Evolutionary conservation across 495 filamentous ascomycete genomes (phyloP).

Genomic region (Parmelia sp.): DNA sequence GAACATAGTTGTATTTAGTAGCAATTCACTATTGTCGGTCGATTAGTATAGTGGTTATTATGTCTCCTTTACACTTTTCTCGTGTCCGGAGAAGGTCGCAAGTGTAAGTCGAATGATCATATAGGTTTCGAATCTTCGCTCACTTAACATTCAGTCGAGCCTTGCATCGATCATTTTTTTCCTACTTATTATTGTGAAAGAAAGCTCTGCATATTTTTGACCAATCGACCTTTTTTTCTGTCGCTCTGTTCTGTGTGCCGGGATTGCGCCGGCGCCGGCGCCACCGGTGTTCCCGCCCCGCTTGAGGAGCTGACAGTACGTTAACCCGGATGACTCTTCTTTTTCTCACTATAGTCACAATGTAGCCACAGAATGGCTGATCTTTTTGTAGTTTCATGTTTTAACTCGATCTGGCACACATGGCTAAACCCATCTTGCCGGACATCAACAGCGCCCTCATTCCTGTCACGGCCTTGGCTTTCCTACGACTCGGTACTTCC

Average conservation of each 20-base stretch:
- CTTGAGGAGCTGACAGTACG: background rate
- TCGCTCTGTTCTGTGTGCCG: background rate
- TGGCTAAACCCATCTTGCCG: background rate
- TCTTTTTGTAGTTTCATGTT: background rate
- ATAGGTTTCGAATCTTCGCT: too few species aligned
- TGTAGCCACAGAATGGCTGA: background rate
- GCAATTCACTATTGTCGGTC: too few species aligned
- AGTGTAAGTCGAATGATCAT: slow-evolving; percentile 17
- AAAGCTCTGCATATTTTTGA: too few species aligned
- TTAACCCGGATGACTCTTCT: background rate
- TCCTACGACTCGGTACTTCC: slow-evolving; percentile 9
- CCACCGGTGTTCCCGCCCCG: background rate
- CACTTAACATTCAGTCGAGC: slow-evolving; percentile 21
- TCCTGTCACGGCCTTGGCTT: slow-evolving; percentile 22
- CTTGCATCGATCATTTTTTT: slow-evolving; percentile 23
- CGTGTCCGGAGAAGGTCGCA: slow-evolving; percentile 27
- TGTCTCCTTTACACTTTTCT: slow-evolving; percentile 26
- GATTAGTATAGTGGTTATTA: slow-evolving; percentile 31
- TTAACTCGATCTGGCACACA: background rate
- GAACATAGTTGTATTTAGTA: too few species aligned
- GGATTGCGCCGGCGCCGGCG: background rate
- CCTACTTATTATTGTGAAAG: too few species aligned
- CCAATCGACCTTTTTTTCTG: too few species aligned
- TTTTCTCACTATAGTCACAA: background rate
- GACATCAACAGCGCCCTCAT: background rate